These are phyloP conservation scores for Lipomyces kockii DNA, from an alignment of 805 yeast genomes.

Conservation along the genomic window DNA sequence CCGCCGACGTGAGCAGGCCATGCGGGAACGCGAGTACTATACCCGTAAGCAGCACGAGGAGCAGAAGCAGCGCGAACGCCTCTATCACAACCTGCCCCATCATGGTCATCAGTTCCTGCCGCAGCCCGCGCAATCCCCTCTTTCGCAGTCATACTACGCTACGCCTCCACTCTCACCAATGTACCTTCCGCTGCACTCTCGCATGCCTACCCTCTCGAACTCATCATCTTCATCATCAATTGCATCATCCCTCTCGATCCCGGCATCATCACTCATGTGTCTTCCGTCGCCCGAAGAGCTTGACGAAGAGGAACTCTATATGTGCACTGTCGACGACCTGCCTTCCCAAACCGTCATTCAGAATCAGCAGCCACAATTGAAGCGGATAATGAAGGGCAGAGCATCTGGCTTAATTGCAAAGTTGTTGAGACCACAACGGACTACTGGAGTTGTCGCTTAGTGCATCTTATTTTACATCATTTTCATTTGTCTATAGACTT, in stretches of 20 bases:
- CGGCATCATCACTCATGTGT: conserved; percentile 27
- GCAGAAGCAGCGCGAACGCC: conserved; percentile 18
- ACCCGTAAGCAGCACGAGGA: conserved; percentile 20
- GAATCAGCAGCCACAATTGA: conserved; percentile 5
- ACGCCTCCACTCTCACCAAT: conserved; percentile 22
- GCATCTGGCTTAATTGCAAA: conserved; percentile 36
- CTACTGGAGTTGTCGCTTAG: conserved; percentile 13
- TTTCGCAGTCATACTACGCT: conserved; percentile 7
- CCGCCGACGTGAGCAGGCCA: conserved; percentile 33
- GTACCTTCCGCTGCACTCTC: conserved; percentile 26
- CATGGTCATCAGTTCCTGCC: conserved; percentile 7
- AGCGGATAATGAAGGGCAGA: conserved; percentile 19
- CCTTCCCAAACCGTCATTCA: not conserved
- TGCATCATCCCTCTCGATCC: conserved; percentile 21
- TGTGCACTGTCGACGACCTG: conserved; percentile 3
- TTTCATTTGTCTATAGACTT: conserved; percentile 9
- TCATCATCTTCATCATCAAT: conserved; percentile 29
- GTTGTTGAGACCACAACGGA: conserved; percentile 33
- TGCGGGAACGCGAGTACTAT: conserved; percentile 30
- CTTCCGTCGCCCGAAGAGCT: conserved; percentile 30
- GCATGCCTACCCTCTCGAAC: conserved; percentile 19
- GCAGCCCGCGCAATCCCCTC: not conserved
- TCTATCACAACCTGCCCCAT: conserved; percentile 25
- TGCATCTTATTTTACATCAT: conserved; percentile 1
- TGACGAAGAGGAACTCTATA: conserved; percentile 11